Conservation (phyloP, 176 grass and related monocot species). For the Rhynchospora tenuis region DNA sequence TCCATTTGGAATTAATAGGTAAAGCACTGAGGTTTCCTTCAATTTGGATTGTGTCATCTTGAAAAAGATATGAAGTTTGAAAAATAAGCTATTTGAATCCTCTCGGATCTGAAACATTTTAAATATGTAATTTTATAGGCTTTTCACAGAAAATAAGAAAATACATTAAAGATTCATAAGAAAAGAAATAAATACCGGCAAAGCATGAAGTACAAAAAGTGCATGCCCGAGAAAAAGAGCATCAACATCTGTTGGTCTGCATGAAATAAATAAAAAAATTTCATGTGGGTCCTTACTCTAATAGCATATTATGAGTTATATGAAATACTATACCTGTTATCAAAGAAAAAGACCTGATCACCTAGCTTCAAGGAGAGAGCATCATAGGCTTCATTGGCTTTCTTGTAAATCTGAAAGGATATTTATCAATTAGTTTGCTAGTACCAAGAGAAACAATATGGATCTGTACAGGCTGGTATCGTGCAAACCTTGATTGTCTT, state of each 20-base stretch:
- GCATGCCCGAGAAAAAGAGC: conserved; percentile 92
- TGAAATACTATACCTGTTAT: conserved; percentile 45
- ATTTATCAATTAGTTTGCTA: conserved; percentile 28
- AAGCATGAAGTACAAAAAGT: conserved; percentile 73
- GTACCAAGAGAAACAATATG: conserved; percentile 13
- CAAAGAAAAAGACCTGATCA: conserved; percentile 76
- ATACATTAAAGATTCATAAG: conserved; percentile 21
- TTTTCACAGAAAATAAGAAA: background rate
- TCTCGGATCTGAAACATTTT: background rate
- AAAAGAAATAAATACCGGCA: conserved; percentile 51
- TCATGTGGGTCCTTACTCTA: background rate
- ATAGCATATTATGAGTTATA: conserved; percentile 5
- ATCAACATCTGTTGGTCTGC: conserved; percentile 87
- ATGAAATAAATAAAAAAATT: conserved; percentile 18
- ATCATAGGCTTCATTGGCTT: conserved; percentile 66
- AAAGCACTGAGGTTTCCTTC: background rate
- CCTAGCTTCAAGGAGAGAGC: conserved; percentile 63
- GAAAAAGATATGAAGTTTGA: background rate
- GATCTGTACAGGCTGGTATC: background rate
- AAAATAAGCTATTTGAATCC: background rate
- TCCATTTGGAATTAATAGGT: background rate
- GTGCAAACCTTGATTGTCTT: background rate
- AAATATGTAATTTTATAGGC: background rate
- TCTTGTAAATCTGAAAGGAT: conserved; percentile 73
- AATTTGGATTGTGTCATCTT: background rate